Conservation (phyloP, 768 basidiomycete genomes). For the Boletus tylopilopsis region DNA sequence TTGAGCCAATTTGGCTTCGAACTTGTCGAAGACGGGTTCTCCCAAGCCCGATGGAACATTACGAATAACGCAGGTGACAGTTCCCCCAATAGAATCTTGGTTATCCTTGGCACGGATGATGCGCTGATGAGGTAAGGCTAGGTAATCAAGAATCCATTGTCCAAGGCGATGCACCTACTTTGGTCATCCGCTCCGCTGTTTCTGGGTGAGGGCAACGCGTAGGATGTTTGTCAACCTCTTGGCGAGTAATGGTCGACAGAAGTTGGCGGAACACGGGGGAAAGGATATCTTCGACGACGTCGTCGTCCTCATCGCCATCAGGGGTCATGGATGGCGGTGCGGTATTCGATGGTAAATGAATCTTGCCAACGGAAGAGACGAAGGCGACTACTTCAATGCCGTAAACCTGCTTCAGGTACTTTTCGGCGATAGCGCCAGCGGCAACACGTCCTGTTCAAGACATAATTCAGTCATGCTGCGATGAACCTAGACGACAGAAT, state of each 20-base stretch:
- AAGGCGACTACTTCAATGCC: constrained; percentile 97
- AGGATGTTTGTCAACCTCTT: constrained; percentile 79
- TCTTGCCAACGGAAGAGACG: constrained; percentile 93
- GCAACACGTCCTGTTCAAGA: constrained; percentile 77
- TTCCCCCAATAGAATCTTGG: constrained; percentile 96
- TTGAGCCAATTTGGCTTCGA: constrained; percentile 92
- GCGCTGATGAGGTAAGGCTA: constrained; percentile 48
- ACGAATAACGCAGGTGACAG: constrained; percentile 93
- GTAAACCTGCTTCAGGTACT: constrained; percentile 81
- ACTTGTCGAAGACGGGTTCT: constrained; percentile 98
- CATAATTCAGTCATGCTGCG: no score
- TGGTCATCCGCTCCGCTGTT: constrained; percentile 87
- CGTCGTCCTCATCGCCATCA: constrained; percentile 53
- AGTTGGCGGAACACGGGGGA: constrained; percentile 81
- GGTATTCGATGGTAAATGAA: constrained; percentile 64
- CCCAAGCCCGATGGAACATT: constrained; percentile 88
- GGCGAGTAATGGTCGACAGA: constrained; percentile 75
- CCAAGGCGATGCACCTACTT: constrained; percentile 48
- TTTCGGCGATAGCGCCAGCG: constrained; percentile 97
- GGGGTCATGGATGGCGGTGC: constrained; percentile 38
- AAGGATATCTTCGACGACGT: constrained; percentile 67
- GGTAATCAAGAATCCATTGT: constrained; percentile 38
- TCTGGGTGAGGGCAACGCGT: constrained; percentile 90
- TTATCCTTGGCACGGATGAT: constrained; percentile 91
- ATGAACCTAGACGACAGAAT: constrained; percentile 13